These are phyloP conservation scores for Pseudocercospora cruenta DNA, from an alignment of 2,329 filamentous ascomycete genomes.

Conservation along the genomic window DNA sequence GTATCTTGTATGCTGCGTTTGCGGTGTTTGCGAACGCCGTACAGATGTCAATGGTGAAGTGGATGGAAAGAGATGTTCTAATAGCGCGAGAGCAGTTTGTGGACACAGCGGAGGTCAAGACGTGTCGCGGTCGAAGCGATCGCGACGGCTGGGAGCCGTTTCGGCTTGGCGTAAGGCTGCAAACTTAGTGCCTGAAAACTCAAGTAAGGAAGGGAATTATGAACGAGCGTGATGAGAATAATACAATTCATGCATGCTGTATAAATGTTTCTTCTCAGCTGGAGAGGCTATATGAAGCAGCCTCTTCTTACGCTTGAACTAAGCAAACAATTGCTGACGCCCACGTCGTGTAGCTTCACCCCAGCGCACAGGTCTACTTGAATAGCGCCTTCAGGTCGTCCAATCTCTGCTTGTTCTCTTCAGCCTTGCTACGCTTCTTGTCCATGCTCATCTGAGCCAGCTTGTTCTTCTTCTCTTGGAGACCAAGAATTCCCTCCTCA, in stretches of 20 bases:
- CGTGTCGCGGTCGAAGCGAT: neutral
- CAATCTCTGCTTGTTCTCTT: conserved; percentile 67
- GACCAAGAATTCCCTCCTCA: conserved; percentile 86
- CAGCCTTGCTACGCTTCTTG: conserved; percentile 59
- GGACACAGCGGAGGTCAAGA: neutral
- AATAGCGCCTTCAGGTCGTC: conserved; percentile 65
- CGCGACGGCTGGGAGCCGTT: neutral
- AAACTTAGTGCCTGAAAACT: neutral
- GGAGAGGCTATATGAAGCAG: neutral
- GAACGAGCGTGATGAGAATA: neutral
- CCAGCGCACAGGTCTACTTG: conserved; percentile 26
- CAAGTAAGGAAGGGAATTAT: neutral
- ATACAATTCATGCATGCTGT: neutral
- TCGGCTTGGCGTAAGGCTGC: neutral
- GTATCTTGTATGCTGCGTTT: neutral
- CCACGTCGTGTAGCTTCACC: neutral
- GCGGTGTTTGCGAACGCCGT: neutral
- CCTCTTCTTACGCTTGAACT: neutral
- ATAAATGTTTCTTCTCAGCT: neutral
- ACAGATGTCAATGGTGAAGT: neutral
- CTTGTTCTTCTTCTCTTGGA: conserved; percentile 92
- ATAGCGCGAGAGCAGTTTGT: neutral
- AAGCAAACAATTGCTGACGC: neutral
- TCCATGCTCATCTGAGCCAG: conserved; percentile 84
- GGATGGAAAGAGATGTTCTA: neutral